Percentiles rank a stretch among this genome's conserved stretches.
These are phyloP conservation scores for Puya raimondii DNA, from an alignment of 176 grass and related monocot species.

Conservation along the genomic window DNA sequence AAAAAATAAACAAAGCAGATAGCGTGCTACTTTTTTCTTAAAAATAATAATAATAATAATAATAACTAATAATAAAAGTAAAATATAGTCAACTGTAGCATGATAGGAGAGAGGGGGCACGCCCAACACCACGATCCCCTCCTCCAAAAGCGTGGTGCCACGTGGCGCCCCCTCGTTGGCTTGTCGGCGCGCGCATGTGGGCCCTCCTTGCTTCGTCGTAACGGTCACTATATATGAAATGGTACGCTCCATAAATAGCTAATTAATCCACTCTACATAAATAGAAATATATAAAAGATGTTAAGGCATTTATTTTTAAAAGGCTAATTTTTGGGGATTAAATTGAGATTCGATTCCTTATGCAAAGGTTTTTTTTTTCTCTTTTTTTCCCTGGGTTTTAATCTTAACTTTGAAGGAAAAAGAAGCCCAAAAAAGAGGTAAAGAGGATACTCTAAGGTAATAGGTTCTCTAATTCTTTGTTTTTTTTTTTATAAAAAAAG, in stretches of 20 bases:
- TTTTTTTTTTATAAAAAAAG: no score
- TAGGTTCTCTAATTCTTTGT: no score
- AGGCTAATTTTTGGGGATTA: no score
- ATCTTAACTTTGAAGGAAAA: no score
- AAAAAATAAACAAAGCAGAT: no score
- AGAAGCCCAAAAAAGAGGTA: neutral
- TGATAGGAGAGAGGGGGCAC: neutral
- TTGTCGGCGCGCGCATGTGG: neutral
- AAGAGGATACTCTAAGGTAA: no score
- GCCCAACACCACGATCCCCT: neutral
- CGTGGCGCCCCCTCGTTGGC: conserved; percentile 2
- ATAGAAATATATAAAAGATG: neutral
- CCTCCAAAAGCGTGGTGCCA: neutral
- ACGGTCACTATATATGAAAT: neutral
- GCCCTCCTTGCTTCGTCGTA: neutral
- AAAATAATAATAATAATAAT: no score
- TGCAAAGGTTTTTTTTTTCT: neutral
- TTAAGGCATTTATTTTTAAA: no score
- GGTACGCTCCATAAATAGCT: conserved; percentile 4
- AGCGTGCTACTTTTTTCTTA: no score
- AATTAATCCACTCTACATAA: conserved; percentile 3
- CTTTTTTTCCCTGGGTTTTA: neutral
- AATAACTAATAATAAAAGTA: no score
- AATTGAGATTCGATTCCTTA: no score
- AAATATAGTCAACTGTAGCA: no score